A percentile compares a stretch with the other conserved stretches of the same genome.
These are phyloP conservation scores for Podospora conica DNA, from an alignment of 495 filamentous ascomycete genomes.

Conservation along the genomic window DNA sequence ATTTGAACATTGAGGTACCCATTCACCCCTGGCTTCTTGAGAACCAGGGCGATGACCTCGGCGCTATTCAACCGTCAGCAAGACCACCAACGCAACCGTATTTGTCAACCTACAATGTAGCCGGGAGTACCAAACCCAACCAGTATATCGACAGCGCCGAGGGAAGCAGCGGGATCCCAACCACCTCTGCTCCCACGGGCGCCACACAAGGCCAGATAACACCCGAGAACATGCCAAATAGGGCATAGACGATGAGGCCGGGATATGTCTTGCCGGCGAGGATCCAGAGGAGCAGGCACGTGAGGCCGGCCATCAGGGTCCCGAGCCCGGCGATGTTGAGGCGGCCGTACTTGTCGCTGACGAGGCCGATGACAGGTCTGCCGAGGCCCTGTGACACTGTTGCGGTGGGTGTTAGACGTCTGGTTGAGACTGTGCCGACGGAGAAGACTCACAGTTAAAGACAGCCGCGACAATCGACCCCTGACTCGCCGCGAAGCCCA, in stretches of 20 bases:
- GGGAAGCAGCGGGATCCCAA: slow-evolving; percentile 66
- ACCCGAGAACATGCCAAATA: slow-evolving; percentile 65
- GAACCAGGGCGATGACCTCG: slow-evolving; percentile 67
- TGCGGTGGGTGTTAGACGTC: neutral
- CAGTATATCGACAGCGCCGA: slow-evolving; percentile 69
- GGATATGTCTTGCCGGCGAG: slow-evolving; percentile 57
- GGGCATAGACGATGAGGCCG: slow-evolving; percentile 62
- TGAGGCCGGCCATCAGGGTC: slow-evolving; percentile 54
- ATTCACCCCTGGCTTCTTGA: slow-evolving; percentile 42
- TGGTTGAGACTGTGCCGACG: neutral
- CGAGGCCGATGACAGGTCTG: slow-evolving; percentile 60
- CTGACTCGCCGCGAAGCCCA: slow-evolving; percentile 60
- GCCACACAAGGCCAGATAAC: slow-evolving; percentile 56
- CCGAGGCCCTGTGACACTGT: slow-evolving; percentile 41
- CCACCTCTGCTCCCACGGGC: slow-evolving; percentile 72
- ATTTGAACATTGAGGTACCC: slow-evolving; percentile 39
- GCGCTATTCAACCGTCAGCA: slow-evolving; percentile 30
- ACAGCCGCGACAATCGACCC: slow-evolving; percentile 66
- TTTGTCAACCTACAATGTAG: slow-evolving; percentile 47
- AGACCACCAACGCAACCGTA: neutral
- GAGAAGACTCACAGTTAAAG: slow-evolving; percentile 54
- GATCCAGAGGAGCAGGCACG: slow-evolving; percentile 62
- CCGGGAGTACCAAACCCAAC: slow-evolving; percentile 65
- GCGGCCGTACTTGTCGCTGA: slow-evolving; percentile 59
- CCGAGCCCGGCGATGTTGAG: slow-evolving; percentile 60